These are phyloP conservation scores for Fusarium pininemorale DNA, from an alignment of 2,329 filamentous ascomycete genomes.

Conservation along the genomic window DNA sequence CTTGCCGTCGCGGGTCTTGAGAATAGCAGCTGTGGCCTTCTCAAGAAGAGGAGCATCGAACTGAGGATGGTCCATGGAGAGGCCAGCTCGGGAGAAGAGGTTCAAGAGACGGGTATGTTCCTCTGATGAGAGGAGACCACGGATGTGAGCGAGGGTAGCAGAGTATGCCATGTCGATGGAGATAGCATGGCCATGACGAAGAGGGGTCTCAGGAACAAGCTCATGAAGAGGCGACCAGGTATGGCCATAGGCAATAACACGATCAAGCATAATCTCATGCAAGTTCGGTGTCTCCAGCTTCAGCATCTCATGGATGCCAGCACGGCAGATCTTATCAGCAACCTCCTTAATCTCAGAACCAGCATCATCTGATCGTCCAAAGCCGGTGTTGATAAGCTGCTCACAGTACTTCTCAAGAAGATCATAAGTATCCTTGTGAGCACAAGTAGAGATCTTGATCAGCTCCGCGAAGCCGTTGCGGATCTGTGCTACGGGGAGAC, in stretches of 20 bases:
- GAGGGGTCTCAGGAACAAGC: constrained; percentile 72
- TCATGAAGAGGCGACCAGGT: constrained; percentile 80
- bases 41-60: constrained; percentile 74
- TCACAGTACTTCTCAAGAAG: constrained; percentile 75
- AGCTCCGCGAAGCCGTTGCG: constrained; percentile 79
- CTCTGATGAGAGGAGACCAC: constrained; percentile 66
- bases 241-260: constrained; percentile 79
- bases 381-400: constrained; percentile 70
- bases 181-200: constrained; percentile 78
- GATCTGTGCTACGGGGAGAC: constrained; percentile 72
- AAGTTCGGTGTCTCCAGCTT: constrained; percentile 78
- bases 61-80: constrained; percentile 75
- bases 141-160: constrained; percentile 70
- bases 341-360: constrained; percentile 65
- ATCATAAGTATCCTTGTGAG: constrained; percentile 72
- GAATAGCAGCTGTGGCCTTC: constrained; percentile 72
- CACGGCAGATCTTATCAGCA: constrained; percentile 73
- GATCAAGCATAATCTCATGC: constrained; percentile 76
- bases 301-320: constrained; percentile 76
- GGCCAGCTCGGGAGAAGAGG: constrained; percentile 74
- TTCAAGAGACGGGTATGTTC: constrained; percentile 71
- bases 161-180: constrained; percentile 82
- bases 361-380: constrained; percentile 68
- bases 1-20: constrained; percentile 75
- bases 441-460: constrained; percentile 79